Conservation (phyloP, 2,329 filamentous ascomycete genomes). For the Paramyrothecium roridum region DNA sequence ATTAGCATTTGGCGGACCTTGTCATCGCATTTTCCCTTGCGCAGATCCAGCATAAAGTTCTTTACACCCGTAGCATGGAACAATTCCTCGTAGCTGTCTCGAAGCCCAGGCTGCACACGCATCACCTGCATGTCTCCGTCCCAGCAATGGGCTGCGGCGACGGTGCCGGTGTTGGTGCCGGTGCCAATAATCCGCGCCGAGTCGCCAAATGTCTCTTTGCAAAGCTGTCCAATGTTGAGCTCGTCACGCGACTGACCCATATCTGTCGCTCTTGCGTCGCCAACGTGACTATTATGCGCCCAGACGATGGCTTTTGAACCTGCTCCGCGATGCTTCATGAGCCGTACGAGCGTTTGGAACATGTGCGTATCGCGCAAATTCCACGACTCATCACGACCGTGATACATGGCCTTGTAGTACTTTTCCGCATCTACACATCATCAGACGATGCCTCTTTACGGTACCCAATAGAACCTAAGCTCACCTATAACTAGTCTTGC, state of each 20-base stretch:
- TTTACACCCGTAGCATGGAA: slow-evolving; percentile 42
- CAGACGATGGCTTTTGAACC: slow-evolving; percentile 37
- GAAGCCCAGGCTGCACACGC: slow-evolving; percentile 39
- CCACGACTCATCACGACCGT: slow-evolving; percentile 44
- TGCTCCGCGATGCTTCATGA: slow-evolving; percentile 35
- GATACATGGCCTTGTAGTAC: slow-evolving; percentile 52
- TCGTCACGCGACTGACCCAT: slow-evolving; percentile 43
- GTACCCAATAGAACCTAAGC: slow-evolving; percentile 1
- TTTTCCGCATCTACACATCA: slow-evolving; percentile 37
- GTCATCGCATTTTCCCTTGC: slow-evolving; percentile 28
- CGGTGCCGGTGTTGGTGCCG: slow-evolving; percentile 46
- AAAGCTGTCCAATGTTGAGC: slow-evolving; percentile 52
- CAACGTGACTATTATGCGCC: slow-evolving; percentile 36
- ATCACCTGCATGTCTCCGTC: slow-evolving; percentile 48
- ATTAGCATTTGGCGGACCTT: slow-evolving; percentile 30
- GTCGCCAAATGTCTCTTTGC: slow-evolving; percentile 36
- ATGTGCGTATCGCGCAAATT: slow-evolving; percentile 50
- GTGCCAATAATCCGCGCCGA: slow-evolving; percentile 29
- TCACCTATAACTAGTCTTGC: slow-evolving; percentile 38
- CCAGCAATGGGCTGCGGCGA: slow-evolving; percentile 49
- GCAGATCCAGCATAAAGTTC: slow-evolving; percentile 43
- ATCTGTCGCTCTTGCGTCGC: slow-evolving; percentile 49
- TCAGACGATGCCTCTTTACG: background rate
- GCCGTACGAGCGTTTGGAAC: slow-evolving; percentile 42
- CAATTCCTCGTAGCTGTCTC: slow-evolving; percentile 45